Percentiles rank a stretch among this genome's conserved stretches.
Evolutionary conservation across 2,329 filamentous ascomycete species (phyloP).

Genomic region (Calcarisporium arbuscula): DNA sequence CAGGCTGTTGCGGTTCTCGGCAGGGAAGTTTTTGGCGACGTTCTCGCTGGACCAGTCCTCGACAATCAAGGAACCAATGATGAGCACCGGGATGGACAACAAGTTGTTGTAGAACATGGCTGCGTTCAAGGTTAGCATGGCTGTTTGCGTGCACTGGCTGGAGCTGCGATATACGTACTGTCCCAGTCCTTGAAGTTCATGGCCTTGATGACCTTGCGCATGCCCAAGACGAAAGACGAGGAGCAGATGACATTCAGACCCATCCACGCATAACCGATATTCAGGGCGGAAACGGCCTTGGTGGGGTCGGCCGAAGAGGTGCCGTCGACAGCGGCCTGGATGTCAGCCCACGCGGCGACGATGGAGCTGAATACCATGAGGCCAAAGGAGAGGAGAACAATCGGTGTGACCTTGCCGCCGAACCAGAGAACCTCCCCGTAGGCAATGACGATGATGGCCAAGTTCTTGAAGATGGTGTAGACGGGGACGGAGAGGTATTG

Average conservation of each 20-base stretch:
- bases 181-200: conserved; percentile 99
- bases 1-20: conserved; percentile 70
- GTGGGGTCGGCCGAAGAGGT: conserved; percentile 56
- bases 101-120: conserved; percentile 99
- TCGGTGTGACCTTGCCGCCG: conserved; percentile 79
- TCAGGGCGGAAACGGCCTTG: conserved; percentile 78
- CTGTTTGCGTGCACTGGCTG: conserved; percentile 2
- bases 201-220: conserved; percentile 98
- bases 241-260: conserved; percentile 92
- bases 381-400: conserved; percentile 88
- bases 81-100: conserved; percentile 85
- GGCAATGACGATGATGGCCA: conserved; percentile 97
- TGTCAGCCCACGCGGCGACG: conserved; percentile 95
- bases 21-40: conserved; percentile 79
- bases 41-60: conserved; percentile 93
- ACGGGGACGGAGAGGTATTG: conserved; percentile 96
- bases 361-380: conserved; percentile 94
- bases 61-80: conserved; percentile 71
- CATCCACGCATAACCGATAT: conserved; percentile 98
- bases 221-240: conserved; percentile 80
- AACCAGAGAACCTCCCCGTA: conserved; percentile 99
- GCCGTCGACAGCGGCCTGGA: conserved; percentile 72
- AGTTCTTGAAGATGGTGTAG: conserved; percentile 99
- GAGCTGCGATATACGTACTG: conserved; percentile 57
- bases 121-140: conserved; percentile 36